phyloP scores from a whole-genome alignment of 495 filamentous ascomycete genomes.

The Penicillium canariense region DNA sequence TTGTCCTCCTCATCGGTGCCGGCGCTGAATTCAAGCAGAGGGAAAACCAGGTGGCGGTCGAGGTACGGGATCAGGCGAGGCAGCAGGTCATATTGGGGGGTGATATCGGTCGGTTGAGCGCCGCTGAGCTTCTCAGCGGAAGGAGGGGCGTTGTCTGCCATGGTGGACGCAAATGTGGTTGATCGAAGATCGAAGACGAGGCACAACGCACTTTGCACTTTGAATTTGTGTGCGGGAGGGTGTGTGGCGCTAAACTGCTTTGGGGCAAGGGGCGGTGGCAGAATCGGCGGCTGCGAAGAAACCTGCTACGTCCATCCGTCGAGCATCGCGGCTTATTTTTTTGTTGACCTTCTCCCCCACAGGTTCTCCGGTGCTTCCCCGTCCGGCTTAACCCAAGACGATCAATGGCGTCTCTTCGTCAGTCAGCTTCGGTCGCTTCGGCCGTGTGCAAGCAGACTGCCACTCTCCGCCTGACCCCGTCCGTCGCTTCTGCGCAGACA shows the following conservation, averaged over 20 bases:
- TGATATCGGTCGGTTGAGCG: slow-evolving; percentile 51
- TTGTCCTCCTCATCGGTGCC: slow-evolving; percentile 57
- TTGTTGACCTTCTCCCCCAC: slow-evolving; percentile 18
- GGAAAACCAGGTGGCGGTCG: slow-evolving; percentile 94
- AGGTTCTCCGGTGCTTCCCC: slow-evolving; percentile 11
- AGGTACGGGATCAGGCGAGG: slow-evolving; percentile 88
- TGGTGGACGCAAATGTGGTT: slow-evolving; percentile 36
- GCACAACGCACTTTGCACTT: slow-evolving; percentile 17
- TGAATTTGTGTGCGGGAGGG: slow-evolving; percentile 46
- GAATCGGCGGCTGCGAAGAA: slow-evolving; percentile 27
- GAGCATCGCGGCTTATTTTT: neutral
- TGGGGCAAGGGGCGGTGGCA: slow-evolving; percentile 33
- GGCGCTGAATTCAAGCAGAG: slow-evolving; percentile 80
- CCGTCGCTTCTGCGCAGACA: slow-evolving; percentile 35
- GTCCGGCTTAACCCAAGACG: slow-evolving; percentile 5
- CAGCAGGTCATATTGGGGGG: slow-evolving; percentile 73
- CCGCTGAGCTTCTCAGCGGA: slow-evolving; percentile 57
- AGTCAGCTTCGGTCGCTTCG: slow-evolving; percentile 33
- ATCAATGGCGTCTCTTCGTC: slow-evolving; percentile 39
- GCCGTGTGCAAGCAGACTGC: slow-evolving; percentile 37
- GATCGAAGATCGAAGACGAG: slow-evolving; percentile 22
- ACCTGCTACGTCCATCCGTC: slow-evolving; percentile 19
- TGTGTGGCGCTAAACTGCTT: slow-evolving; percentile 38
- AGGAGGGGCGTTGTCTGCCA: slow-evolving; percentile 64
- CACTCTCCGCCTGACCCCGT: slow-evolving; percentile 28